A percentile compares a stretch with the other conserved stretches of the same genome.
Evolutionary conservation across 2,329 filamentous ascomycete species (phyloP).

Genomic region (Diaporthe sp.): DNA sequence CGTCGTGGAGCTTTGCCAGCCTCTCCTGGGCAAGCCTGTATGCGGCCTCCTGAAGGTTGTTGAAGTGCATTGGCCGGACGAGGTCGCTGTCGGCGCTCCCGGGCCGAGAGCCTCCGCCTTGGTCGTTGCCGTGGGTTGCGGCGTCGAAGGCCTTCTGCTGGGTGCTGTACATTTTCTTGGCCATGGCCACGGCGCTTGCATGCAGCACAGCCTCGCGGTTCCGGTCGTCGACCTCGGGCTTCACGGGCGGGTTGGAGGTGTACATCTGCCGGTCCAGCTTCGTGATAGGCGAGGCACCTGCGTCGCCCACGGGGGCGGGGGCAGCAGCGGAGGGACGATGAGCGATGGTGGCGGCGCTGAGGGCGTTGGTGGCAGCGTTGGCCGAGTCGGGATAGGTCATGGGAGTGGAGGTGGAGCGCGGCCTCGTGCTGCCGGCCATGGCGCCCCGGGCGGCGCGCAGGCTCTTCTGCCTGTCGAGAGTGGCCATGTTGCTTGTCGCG

Average conservation of each 20-base stretch:
- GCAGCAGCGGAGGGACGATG: constrained; percentile 66
- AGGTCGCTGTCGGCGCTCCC: constrained; percentile 47
- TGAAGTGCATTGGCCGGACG: constrained; percentile 65
- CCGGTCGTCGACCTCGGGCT: constrained; percentile 80
- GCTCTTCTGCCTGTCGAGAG: constrained; percentile 73
- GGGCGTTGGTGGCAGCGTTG: constrained; percentile 75
- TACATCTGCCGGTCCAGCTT: constrained; percentile 83
- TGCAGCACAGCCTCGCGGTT: constrained; percentile 79
- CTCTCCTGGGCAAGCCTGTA: constrained; percentile 89
- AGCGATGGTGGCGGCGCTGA: constrained; percentile 80
- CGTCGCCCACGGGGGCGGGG: constrained; percentile 65
- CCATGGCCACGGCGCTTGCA: constrained; percentile 90
- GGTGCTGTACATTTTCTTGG: constrained; percentile 84
- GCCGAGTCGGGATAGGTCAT: constrained; percentile 65
- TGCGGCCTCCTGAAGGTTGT: constrained; percentile 86
- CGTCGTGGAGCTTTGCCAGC: constrained; percentile 83
- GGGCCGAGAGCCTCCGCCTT: constrained; percentile 46
- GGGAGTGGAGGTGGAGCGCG: constrained; percentile 76
- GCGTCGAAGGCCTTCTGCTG: constrained; percentile 74
- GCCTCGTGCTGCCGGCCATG: constrained; percentile 70
- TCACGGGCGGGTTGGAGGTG: constrained; percentile 80
- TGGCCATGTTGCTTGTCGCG: constrained; percentile 49
- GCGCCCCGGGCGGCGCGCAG: constrained; percentile 83
- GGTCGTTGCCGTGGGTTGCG: constrained; percentile 57
- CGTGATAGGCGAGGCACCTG: constrained; percentile 76